phyloP scores from a whole-genome alignment of 495 filamentous ascomycete genomes.

The Lasiosphaeria ovina region DNA sequence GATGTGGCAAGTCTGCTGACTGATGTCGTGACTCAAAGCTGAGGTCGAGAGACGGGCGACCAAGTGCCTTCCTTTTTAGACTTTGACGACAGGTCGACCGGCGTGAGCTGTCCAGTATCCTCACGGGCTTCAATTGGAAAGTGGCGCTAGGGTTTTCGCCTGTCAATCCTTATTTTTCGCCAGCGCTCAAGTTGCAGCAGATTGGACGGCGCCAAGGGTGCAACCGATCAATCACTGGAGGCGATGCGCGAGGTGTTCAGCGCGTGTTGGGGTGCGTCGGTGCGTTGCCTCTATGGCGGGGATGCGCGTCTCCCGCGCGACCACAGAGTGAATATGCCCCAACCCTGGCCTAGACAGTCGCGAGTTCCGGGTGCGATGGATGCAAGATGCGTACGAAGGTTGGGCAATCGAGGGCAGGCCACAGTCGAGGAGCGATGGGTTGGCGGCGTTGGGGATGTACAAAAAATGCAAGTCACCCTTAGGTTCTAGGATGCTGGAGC shows the following conservation, averaged over 20 bases:
- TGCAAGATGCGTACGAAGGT: background rate
- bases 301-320: conserved; percentile 15
- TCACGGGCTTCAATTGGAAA: background rate
- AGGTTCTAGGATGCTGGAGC: too few species aligned
- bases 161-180: conserved; percentile 3
- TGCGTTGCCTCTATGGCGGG: background rate
- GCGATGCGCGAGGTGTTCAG: background rate
- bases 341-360: background rate
- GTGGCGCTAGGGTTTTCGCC: background rate
- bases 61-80: background rate
- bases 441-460: background rate
- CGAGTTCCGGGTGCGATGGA: conserved; percentile 5
- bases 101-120: background rate
- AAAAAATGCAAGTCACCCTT: too few species aligned
- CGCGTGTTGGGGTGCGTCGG: too few species aligned
- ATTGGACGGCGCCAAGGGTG: conserved; percentile 13
- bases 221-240: conserved; percentile 1
- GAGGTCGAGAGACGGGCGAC: background rate
- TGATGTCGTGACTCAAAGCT: conserved; percentile 15
- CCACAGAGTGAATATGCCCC: background rate
- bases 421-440: background rate
- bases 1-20: conserved; percentile 13
- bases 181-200: background rate
- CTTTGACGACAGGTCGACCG: too few species aligned
- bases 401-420: background rate